Conservation (phyloP, 202 grass and related monocot species). For the Hordeum pubiflorum region DNA sequence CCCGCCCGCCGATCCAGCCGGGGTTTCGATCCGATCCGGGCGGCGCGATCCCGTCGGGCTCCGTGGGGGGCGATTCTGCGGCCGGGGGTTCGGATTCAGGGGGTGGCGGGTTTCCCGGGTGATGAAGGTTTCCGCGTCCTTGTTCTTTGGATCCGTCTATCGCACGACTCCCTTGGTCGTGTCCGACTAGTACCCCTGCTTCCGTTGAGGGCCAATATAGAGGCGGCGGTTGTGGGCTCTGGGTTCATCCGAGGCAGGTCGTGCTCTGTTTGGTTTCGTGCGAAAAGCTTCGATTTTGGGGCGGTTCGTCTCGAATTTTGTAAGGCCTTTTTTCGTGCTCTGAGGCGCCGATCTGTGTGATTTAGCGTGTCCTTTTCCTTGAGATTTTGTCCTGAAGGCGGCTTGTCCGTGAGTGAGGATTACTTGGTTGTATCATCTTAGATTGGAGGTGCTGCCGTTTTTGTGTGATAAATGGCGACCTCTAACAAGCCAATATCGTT, state of each 20-base stretch:
- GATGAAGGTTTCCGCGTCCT: background rate
- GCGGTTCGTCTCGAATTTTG: background rate
- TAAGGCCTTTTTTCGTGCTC: background rate
- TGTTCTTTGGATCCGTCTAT: background rate
- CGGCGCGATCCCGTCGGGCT: background rate
- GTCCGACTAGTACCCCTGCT: slow-evolving; percentile 16
- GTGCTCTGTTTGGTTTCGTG: background rate
- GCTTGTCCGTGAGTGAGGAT: background rate
- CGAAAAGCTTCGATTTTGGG: background rate
- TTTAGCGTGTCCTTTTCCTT: background rate
- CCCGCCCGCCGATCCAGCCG: background rate
- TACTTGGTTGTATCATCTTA: background rate
- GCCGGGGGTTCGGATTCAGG: background rate
- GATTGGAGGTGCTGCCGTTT: background rate
- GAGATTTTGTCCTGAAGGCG: background rate
- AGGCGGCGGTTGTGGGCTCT: background rate
- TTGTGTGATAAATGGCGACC: slow-evolving; percentile 12
- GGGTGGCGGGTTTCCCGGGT: background rate
- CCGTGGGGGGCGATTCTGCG: background rate
- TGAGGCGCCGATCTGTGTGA: background rate
- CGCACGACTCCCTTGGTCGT: background rate
- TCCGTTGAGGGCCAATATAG: background rate
- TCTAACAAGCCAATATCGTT: slow-evolving; percentile 48
- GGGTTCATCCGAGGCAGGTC: background rate
- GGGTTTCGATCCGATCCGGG: slow-evolving; percentile 6